These are phyloP conservation scores for Nakataea oryzae DNA, from an alignment of 2,329 filamentous ascomycete species.

Conservation along the genomic window DNA sequence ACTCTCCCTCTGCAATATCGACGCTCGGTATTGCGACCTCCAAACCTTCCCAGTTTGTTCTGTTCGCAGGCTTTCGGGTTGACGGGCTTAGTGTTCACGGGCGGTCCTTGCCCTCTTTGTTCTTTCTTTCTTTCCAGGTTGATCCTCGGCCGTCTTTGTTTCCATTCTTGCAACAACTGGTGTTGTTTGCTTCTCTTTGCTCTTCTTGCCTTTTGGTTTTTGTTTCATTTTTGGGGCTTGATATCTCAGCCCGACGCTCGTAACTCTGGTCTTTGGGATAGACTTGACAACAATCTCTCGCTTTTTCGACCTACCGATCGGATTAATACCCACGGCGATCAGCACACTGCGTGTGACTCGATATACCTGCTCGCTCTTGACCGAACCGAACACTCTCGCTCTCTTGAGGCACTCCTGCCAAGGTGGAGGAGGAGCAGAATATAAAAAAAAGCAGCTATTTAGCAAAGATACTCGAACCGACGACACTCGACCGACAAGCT, in stretches of 20 bases:
- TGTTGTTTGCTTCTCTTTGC: constrained; percentile 9
- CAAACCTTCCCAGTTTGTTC: background rate
- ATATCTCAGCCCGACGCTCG: background rate
- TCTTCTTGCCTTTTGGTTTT: background rate
- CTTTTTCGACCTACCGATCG: background rate
- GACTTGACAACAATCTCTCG: background rate
- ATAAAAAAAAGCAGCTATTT: background rate
- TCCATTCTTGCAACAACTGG: constrained; percentile 12
- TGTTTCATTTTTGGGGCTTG: background rate
- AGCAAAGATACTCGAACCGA: background rate
- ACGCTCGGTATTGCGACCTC: background rate
- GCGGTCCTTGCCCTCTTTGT: constrained; percentile 19
- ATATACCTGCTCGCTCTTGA: background rate
- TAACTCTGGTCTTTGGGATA: background rate
- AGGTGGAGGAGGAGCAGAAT: background rate
- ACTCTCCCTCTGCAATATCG: background rate
- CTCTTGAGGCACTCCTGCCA: background rate
- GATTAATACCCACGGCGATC: background rate
- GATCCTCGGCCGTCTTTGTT: constrained; percentile 41
- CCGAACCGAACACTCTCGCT: background rate
- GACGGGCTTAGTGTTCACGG: constrained; percentile 1
- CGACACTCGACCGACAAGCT: background rate
- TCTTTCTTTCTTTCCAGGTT: constrained; percentile 43
- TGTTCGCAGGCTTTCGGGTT: background rate
- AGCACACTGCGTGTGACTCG: background rate